These are phyloP conservation scores for Grigorovia yakushimaensis DNA, from an alignment of 805 yeast genomes.

Conservation along the genomic window DNA sequence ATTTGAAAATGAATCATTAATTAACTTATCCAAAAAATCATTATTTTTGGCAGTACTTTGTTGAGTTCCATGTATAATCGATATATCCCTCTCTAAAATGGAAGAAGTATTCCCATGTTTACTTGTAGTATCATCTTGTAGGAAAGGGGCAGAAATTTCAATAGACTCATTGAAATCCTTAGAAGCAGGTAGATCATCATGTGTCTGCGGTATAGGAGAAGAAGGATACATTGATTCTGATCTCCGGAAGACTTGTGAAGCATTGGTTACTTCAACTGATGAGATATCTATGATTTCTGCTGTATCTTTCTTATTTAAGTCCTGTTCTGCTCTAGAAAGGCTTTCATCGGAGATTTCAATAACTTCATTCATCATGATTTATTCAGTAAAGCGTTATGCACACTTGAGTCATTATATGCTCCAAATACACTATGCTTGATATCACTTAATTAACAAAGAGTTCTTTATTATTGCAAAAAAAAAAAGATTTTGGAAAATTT, in stretches of 20 bases:
- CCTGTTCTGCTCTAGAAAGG: neutral
- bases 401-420: neutral
- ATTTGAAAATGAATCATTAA: neutral
- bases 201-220: slow-evolving; percentile 1
- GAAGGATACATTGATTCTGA: neutral
- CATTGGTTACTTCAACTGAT: neutral
- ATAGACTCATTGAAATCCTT: neutral
- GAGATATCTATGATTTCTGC: slow-evolving; percentile 3
- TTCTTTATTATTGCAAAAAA: neutral
- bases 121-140: slow-evolving; percentile 12
- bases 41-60: neutral
- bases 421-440: neutral
- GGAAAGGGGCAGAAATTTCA: slow-evolving; percentile 16
- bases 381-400: neutral
- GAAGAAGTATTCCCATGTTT: slow-evolving; percentile 1
- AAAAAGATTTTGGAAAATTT: no score
- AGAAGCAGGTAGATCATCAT: neutral
- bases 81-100: neutral
- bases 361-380: slow-evolving; percentile 1
- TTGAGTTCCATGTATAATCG: neutral
- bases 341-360: slow-evolving; percentile 5
- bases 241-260: neutral
- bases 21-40: neutral
- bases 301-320: neutral
- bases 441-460: neutral